A percentile compares a stretch with the other conserved stretches of the same genome.
phyloP scores from a whole-genome alignment of 805 yeast genomes.

The Starmerella bombicola region DNA sequence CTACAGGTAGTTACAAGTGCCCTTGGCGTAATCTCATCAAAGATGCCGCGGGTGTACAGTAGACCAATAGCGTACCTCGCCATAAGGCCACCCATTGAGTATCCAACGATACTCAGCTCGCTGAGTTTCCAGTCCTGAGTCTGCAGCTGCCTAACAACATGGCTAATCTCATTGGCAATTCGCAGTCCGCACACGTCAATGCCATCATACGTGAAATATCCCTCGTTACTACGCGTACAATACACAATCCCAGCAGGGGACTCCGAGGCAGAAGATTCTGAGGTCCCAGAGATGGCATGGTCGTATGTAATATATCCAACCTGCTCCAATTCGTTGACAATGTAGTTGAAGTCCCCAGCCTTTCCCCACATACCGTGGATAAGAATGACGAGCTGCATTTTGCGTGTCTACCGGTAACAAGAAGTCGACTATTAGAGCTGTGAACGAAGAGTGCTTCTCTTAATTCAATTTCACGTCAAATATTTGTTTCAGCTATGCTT shows the following conservation, averaged over 20 bases:
- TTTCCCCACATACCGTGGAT: constrained; percentile 57
- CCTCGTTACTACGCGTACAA: constrained; percentile 48
- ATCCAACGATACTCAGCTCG: constrained; percentile 71
- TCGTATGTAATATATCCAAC: constrained; percentile 23
- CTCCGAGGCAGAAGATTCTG: neutral
- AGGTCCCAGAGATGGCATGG: neutral
- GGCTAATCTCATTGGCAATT: constrained; percentile 52
- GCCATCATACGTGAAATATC: constrained; percentile 75
- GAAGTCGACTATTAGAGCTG: too few relatives aligned
- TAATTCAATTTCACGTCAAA: too few relatives aligned
- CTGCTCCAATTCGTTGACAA: constrained; percentile 36
- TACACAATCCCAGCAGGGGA: constrained; percentile 31
- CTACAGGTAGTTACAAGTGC: constrained; percentile 52
- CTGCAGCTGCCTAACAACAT: constrained; percentile 27
- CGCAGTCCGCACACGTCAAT: constrained; percentile 73
- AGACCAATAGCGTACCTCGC: constrained; percentile 72
- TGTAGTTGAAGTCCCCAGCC: constrained; percentile 50
- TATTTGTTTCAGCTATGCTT: too few relatives aligned
- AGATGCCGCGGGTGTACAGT: constrained; percentile 40
- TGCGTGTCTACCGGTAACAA: too few relatives aligned
- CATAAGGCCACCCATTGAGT: constrained; percentile 80
- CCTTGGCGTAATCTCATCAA: constrained; percentile 44
- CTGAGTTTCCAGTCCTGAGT: constrained; percentile 33
- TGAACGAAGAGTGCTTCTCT: too few relatives aligned
- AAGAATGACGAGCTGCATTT: constrained; percentile 20